These are phyloP conservation scores for Filobasidium wieringae DNA, from an alignment of 768 basidiomycete genomes.

Conservation along the genomic window DNA sequence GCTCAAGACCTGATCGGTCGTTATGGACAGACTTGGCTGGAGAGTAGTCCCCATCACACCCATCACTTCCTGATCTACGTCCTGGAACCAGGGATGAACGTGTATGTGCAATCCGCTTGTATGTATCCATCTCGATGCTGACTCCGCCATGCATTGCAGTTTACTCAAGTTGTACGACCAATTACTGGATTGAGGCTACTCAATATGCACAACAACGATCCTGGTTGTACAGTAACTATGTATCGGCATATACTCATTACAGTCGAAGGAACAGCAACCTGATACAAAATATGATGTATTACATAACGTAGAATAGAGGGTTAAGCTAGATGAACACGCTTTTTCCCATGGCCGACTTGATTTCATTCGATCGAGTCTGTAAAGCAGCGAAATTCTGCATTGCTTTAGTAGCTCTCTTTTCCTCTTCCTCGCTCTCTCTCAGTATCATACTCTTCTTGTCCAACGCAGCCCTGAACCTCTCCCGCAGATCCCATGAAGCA, in stretches of 20 bases:
- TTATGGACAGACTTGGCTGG: conserved; percentile 17
- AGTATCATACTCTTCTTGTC: conserved; percentile 72
- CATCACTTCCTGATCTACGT: conserved; percentile 28
- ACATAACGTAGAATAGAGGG: no score
- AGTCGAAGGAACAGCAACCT: no score
- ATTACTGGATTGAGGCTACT: no score
- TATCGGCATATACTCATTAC: no score
- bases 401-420: conserved; percentile 58
- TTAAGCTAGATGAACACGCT: conserved; percentile 8
- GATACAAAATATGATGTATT: no score
- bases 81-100: conserved; percentile 36
- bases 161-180: no score
- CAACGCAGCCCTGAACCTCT: conserved; percentile 66
- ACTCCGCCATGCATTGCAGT: no score
- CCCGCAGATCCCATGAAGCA: conserved; percentile 78
- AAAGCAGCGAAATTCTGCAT: conserved; percentile 58
- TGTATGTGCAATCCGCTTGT: conserved; percentile 31
- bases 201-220: no score
- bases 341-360: conserved; percentile 28
- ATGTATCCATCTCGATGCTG: neutral
- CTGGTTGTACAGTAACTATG: no score
- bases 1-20: conserved; percentile 22
- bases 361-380: conserved; percentile 41
- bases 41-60: conserved; percentile 22
- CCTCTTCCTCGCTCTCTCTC: conserved; percentile 58